Evolutionary conservation across 768 basidiomycete genomes (phyloP), one percentile per base, ranked within the genome.

Genomic region (Ephemerocybe angulata): DNA sequence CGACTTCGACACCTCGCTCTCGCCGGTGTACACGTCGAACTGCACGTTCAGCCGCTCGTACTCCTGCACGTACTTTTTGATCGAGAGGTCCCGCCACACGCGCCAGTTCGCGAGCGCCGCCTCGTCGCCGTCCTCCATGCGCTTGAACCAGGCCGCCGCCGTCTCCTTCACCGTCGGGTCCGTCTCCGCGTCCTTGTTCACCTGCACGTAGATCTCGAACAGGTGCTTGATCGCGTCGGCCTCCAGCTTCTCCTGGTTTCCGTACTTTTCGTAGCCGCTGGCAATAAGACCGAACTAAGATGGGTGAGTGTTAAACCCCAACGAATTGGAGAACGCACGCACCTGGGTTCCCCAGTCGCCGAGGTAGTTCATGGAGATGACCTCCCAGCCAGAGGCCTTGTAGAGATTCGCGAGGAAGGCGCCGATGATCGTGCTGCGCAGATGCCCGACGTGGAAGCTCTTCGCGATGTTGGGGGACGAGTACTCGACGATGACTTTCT

Each of bases 281-380:
- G 93, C 90, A 52, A 98, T 88, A 69, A 97, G 70, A 28, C 94
- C 93, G 67, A 90, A 87, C 88, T 90, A 60, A 17, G 57, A 22
- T 31, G 43, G 44, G 28, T 57, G 31, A 33, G 47, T 58, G 4
- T 46, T 28, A 38, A 30, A 38, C 42, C 41, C 29, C 44, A 3
- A 40, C 7, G 24, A 33, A 57, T 6, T n/a, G 7, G 12, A 25
- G 13, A 1, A n/a, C n/a, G n/a, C n/a, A 58, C 78, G 67, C 35
- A 93, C 94, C 81, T 98, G 96, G 38, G 94, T 98, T 22, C 96
- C 96, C 96, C 95, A 98, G 66, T 98, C 96, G 1, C 96, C 96
- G 15, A 98, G 81, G 68, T 99, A 99, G 68, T 99, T 99, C 71
- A 98, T 75, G 1, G 88, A 81, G 33, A 82, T 70, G n/a, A 95